Evolutionary conservation across 2,329 filamentous ascomycete genomes (phyloP), one percentile per base, ranked within the genome.

Genomic region (Diaporthe sp.): DNA sequence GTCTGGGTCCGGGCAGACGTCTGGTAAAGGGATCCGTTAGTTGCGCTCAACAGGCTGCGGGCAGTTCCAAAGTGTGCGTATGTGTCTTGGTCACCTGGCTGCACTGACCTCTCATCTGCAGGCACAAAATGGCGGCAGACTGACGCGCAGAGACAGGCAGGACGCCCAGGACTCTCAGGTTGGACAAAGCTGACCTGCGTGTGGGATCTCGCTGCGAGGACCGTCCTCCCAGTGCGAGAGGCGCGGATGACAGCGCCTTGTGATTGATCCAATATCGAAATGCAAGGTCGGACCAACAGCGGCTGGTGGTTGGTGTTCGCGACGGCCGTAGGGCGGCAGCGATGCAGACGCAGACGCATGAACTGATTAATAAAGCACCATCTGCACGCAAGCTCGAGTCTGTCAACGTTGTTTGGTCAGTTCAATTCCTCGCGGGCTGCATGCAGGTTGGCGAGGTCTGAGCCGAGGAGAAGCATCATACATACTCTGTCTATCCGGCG

Each of bases 201-300:
- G 62, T 68, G 62, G 31, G 62, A 37, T 25, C 28, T 39, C 62
- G 44, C 31, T 37, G 62, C 31, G 44, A 51, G 44, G 4, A 51
- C 19, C 62, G 62, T 51, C 19, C 62, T 51, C 3, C 28, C 5
- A 67, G 28, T 67, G 62, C 22, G 46, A 42, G 22, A 42, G 22
- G n/a, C 25, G 51, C n/a, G 51, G 46, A 10, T 51, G 49, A 42
- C 22, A 42, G 65, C 34, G 31, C 34, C 65, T 28, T 53, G 46
- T 42, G 65, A 53, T 68, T 68, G 65, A 68, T 39, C 31, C 34
- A 69, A 55, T 42, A 42, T 53, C 65, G 31, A 42, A 13, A 68
- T 68, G 65, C 65, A 68, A 68, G 62, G 62, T 68, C 62, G 62
- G 62, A 39, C 65, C 65, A 69, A 69, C 65, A 55, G 13, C 65